A percentile compares a stretch with the other conserved stretches of the same genome.
Evolutionary conservation across 2,329 filamentous ascomycete species (phyloP).

Genomic region (Nothophoma quercina): DNA sequence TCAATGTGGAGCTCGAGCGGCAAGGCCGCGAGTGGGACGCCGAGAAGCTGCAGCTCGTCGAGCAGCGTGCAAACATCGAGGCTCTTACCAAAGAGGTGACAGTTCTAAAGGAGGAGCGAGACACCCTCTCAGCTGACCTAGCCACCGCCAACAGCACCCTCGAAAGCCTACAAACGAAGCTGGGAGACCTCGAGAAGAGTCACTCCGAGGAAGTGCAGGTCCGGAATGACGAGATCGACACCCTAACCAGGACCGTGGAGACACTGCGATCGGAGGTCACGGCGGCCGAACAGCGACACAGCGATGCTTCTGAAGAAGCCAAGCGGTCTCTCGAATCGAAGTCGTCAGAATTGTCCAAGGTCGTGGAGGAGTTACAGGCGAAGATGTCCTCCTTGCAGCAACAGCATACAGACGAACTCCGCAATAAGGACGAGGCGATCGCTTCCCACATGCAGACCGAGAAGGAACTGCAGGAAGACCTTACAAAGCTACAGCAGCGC

Average conservation of each 20-base stretch:
- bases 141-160: slow-evolving; percentile 33
- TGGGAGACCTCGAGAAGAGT: slow-evolving; percentile 38
- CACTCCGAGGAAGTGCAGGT: slow-evolving; percentile 35
- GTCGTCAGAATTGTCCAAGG: slow-evolving; percentile 39
- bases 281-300: slow-evolving; percentile 31
- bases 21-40: slow-evolving; percentile 47
- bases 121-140: slow-evolving; percentile 32
- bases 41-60: slow-evolving; percentile 46
- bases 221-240: slow-evolving; percentile 40
- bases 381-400: slow-evolving; percentile 40
- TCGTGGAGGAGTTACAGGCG: slow-evolving; percentile 43
- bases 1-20: slow-evolving; percentile 46
- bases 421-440: slow-evolving; percentile 41
- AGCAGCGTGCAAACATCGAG: slow-evolving; percentile 41
- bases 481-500: slow-evolving; percentile 37
- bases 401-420: slow-evolving; percentile 44
- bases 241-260: slow-evolving; percentile 37
- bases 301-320: slow-evolving; percentile 34
- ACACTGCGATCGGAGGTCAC: slow-evolving; percentile 33
- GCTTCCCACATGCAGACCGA: slow-evolving; percentile 31
- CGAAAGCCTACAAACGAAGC: slow-evolving; percentile 37
- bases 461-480: slow-evolving; percentile 37
- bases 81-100: slow-evolving; percentile 34
- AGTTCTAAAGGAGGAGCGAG: slow-evolving; percentile 35
- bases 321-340: slow-evolving; percentile 37